These are phyloP conservation scores for Suillus lakei DNA, from an alignment of 768 basidiomycete species.

Conservation along the genomic window DNA sequence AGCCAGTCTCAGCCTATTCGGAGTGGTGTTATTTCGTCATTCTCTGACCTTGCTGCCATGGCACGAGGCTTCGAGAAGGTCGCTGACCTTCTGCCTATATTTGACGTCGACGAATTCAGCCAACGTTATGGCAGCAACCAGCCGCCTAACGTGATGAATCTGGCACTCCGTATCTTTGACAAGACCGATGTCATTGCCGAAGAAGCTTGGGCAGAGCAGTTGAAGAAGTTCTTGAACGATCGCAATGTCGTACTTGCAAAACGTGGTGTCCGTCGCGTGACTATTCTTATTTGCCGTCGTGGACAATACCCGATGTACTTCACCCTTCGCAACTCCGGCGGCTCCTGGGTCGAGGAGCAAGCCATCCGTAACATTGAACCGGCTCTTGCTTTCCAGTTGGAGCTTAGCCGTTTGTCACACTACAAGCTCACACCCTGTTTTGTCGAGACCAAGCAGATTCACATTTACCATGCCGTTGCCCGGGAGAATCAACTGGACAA, in stretches of 20 bases:
- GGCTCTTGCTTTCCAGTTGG: conserved; percentile 96
- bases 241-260: conserved; percentile 61
- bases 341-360: conserved; percentile 89
- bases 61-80: conserved; percentile 77
- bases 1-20: conserved; percentile 90
- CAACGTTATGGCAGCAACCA: conserved; percentile 78
- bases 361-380: conserved; percentile 99
- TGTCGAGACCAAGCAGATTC: conserved; percentile 96
- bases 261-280: conserved; percentile 90
- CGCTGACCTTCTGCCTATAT: conserved; percentile 72
- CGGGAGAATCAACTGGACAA: conserved; percentile 97
- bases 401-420: conserved; percentile 94
- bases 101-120: conserved; percentile 70
- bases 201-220: conserved; percentile 74
- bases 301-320: conserved; percentile 94
- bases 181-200: conserved; percentile 79
- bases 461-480: conserved; percentile 96
- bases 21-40: conserved; percentile 90
- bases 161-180: conserved; percentile 89
- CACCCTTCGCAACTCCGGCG: conserved; percentile 79
- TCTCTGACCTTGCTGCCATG: conserved; percentile 73
- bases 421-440: conserved; percentile 97
- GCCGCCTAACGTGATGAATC: conserved; percentile 91
- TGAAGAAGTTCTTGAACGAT: conserved; percentile 74
- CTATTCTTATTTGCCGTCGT: conserved; percentile 89